Evolutionary conservation across 192 early-diverging fungal genomes (phyloP).

Genomic region (Backusella australiensis): DNA sequence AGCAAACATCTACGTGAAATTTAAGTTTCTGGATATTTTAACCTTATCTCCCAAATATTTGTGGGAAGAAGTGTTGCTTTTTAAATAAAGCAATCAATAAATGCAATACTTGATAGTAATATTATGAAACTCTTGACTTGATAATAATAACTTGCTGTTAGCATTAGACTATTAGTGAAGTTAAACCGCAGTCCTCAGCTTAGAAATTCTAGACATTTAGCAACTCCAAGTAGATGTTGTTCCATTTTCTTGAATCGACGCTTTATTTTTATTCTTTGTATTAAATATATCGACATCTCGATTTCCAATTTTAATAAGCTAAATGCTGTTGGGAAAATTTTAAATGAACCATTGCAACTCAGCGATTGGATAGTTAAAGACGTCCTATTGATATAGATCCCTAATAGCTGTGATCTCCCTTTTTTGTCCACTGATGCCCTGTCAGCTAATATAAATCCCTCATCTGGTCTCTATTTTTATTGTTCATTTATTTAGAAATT

Average conservation of each 20-base stretch:
- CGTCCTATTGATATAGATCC: background rate
- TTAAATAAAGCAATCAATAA: background rate
- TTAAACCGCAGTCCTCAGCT: background rate
- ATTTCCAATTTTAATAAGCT: background rate
- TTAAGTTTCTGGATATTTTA: background rate
- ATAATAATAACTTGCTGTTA: background rate
- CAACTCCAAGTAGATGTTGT: background rate
- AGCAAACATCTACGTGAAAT: background rate
- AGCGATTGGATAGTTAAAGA: background rate
- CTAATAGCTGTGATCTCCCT: background rate
- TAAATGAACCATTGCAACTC: background rate
- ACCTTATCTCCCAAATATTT: background rate
- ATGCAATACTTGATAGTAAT: background rate
- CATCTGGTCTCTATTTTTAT: background rate
- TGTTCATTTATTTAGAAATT: no score
- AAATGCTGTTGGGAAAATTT: background rate
- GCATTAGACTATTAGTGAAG: background rate
- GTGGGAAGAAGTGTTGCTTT: background rate
- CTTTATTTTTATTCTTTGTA: background rate
- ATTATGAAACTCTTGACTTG: background rate
- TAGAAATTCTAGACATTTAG: background rate
- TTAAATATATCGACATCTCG: background rate
- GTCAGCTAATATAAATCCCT: background rate
- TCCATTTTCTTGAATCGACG: background rate
- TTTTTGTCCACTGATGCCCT: background rate